Percentiles rank a stretch among this genome's conserved stretches.
phyloP scores from a whole-genome alignment of 2,329 filamentous ascomycete species.

The Blastomyces gilchristii region DNA sequence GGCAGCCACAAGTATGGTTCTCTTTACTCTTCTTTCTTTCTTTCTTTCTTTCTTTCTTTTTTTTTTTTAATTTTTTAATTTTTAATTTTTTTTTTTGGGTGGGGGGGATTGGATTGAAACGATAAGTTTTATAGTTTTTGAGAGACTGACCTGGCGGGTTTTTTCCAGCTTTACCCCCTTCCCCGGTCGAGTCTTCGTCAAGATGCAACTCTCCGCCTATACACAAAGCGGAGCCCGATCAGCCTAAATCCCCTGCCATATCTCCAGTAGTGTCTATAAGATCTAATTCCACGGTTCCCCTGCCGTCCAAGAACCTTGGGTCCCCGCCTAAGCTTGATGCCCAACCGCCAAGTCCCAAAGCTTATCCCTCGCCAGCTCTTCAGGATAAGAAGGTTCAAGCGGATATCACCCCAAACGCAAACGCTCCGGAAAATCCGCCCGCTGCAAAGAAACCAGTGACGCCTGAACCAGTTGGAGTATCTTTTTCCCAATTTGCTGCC shows the following conservation, averaged over 20 bases:
- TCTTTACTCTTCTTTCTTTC: constrained; percentile 8
- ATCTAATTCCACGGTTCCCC: constrained; percentile 5
- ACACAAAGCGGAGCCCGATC: constrained; percentile 14
- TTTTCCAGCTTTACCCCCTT: constrained; percentile 25
- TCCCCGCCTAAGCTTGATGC: constrained; percentile 2
- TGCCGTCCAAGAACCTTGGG: constrained; percentile 2
- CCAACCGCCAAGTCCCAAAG: background rate
- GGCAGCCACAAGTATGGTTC: constrained; percentile 25
- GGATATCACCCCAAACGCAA: constrained; percentile 1
- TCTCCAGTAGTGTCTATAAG: constrained; percentile 17
- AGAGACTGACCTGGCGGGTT: constrained; percentile 4
- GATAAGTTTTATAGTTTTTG: background rate
- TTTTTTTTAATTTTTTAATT: too few relatives aligned
- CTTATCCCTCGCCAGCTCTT: background rate
- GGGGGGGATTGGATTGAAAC: background rate
- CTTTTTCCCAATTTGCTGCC: constrained; percentile 37
- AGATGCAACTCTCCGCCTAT: constrained; percentile 27
- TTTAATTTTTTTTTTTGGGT: too few relatives aligned
- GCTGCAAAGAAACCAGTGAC: constrained; percentile 7
- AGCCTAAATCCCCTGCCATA: constrained; percentile 20
- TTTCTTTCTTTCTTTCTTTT: background rate
- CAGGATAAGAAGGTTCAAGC: background rate
- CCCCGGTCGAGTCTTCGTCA: constrained; percentile 23
- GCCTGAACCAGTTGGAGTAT: constrained; percentile 22
- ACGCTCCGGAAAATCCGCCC: constrained; percentile 20